Base-by-base conservation (phyloP, 352 stramenopile species). In the Blastocystis sp. region DNA sequence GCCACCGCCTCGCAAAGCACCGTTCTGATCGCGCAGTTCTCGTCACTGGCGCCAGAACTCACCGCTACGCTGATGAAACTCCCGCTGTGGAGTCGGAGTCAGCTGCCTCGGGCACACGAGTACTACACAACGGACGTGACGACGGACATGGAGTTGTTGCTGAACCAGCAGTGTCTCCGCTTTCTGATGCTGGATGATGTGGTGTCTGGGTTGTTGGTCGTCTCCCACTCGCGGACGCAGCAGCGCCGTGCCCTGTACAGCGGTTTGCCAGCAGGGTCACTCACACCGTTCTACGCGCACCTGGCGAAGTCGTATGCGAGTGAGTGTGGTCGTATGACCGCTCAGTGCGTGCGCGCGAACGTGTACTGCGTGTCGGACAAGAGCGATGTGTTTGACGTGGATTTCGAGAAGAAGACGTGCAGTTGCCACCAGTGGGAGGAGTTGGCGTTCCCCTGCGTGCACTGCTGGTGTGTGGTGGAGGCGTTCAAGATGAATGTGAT, bases 141-240 rank as follows among this genome's bases (percentile, higher is more conserved):
- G 34, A 38, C 28, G 57, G n/a, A 84, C 3, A 28, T 84, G 0
- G 74, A 84, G 48, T 21, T 57, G 34, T n/a, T 52, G 9, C 70
- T 84, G 52, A 57, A 84, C 17, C 54, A 69, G 21, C 11, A 84
- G 2, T 52, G 10, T 14, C 14, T 84, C 9, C 54, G 28, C 3
- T 68, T 52, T 43, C n/a, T 84, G 52, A 84, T 68, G 52, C n/a
- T 84, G 9, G 74, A 84, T 45, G 74, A 84, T 68, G 45, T 84
- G 17, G 57, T 69, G 57, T 59, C 10, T 28, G 74, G 74, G 10
- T n/a, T 84, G n/a, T 60, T 69, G 19, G 7, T 59, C 1, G n/a
- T 70, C 28, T n/a, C 40, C 4, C 10, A 28, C 48, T 21, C 17
- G 1, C 28, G 34, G 4, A 6, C 45, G 24, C 38, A 68, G 24